Percentiles rank a stretch among this genome's conserved stretches.
Evolutionary conservation across 78 protist species (phyloP).

Genomic region (Dictyostelium firmibasis): DNA sequence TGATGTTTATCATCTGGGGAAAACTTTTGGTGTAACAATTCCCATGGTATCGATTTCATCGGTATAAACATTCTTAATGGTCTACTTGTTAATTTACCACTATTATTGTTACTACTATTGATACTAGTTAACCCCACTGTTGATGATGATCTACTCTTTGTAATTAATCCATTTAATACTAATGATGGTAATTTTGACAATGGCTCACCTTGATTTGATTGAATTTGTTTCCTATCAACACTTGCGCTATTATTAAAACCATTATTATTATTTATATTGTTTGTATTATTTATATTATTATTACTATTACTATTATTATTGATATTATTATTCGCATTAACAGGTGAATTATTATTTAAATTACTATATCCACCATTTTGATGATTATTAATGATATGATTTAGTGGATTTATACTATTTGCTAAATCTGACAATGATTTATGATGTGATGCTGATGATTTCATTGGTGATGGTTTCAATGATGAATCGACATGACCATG

Average conservation of each 20-base stretch:
- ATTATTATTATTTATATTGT: neutral
- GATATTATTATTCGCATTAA: neutral
- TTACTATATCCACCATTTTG: neutral
- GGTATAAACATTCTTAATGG: slow-evolving; percentile 3
- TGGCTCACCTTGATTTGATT: neutral
- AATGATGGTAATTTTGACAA: slow-evolving; percentile 20
- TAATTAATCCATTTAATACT: slow-evolving; percentile 8
- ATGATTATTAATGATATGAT: neutral
- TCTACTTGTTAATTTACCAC: neutral
- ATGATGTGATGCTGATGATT: slow-evolving; percentile 35
- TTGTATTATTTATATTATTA: neutral
- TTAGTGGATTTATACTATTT: neutral
- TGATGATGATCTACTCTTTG: neutral
- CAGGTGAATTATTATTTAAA: neutral
- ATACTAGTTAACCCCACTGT: neutral
- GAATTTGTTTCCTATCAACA: neutral
- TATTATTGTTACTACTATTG: neutral
- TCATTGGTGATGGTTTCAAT: neutral
- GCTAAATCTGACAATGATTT: slow-evolving; percentile 34
- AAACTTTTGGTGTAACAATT: slow-evolving; percentile 53
- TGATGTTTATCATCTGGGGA: slow-evolving; percentile 20
- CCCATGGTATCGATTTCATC: slow-evolving; percentile 24
- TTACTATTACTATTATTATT: neutral
- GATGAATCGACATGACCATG: neutral
- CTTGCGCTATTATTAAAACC: neutral